A percentile compares a stretch with the other conserved stretches of the same genome.
Evolutionary conservation across 805 yeast genomes (phyloP).

Genomic region (Candida ovalis): DNA sequence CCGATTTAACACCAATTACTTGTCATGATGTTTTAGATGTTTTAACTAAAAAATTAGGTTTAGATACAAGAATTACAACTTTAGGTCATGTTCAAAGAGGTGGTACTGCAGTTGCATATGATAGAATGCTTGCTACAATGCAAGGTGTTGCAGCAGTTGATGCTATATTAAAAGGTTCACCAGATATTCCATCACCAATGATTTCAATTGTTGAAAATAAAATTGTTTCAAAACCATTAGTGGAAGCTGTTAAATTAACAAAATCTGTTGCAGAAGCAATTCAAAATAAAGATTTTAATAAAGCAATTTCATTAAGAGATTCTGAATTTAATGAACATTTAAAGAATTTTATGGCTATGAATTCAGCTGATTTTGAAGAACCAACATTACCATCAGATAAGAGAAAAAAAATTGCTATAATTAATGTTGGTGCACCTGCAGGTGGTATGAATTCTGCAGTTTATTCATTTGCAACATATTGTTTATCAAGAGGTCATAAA

Average conservation of each 20-base stretch:
- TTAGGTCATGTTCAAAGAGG: conserved; percentile 99
- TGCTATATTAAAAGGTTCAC: conserved; percentile 85
- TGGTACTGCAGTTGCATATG: conserved; percentile 96
- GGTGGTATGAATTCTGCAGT: conserved; percentile 79
- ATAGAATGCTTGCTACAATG: conserved; percentile 84
- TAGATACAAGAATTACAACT: conserved; percentile 85
- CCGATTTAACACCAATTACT: conserved; percentile 63
- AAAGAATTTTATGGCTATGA: conserved; percentile 58
- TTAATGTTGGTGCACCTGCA: conserved; percentile 79
- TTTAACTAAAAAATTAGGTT: conserved; percentile 54
- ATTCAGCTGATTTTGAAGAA: conserved; percentile 62
- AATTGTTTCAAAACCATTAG: conserved; percentile 61
- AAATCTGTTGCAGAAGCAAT: conserved; percentile 72
- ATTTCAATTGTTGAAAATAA: conserved; percentile 71
- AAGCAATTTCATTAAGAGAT: conserved; percentile 70
- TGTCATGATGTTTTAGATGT: conserved; percentile 63
- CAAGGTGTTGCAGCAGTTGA: conserved; percentile 98
- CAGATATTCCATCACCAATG: conserved; percentile 91
- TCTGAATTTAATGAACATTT: conserved; percentile 65
- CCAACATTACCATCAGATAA: conserved; percentile 53
- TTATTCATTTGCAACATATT: conserved; percentile 68
- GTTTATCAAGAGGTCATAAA: conserved; percentile 71
- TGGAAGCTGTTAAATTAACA: conserved; percentile 70
- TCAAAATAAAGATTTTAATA: conserved; percentile 58
- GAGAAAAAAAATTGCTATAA: conserved; percentile 61